A percentile compares a stretch with the other conserved stretches of the same genome.
phyloP scores from a whole-genome alignment of 2,329 filamentous ascomycete genomes.

The Fusarium odoratissimum region DNA sequence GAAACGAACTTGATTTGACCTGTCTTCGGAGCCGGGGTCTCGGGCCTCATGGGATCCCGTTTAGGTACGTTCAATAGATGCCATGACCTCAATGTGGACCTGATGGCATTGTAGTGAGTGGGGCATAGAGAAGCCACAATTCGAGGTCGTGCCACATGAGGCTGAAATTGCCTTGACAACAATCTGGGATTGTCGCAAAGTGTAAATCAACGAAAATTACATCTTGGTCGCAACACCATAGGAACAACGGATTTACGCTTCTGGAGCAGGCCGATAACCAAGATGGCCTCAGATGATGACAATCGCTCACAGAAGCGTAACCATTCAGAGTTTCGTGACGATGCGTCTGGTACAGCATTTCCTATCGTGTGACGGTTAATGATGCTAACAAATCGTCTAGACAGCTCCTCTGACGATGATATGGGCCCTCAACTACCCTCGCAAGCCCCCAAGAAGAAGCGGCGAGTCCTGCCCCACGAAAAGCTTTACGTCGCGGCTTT shows the following conservation, averaged over 20 bases:
- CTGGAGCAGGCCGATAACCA: too few species aligned
- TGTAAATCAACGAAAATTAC: slow-evolving; percentile 16
- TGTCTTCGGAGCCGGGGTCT: slow-evolving; percentile 27
- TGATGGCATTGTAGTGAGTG: neutral
- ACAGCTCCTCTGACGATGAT: slow-evolving; percentile 86
- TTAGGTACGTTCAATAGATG: neutral
- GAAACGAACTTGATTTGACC: slow-evolving; percentile 4
- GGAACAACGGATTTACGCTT: neutral
- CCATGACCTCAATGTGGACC: slow-evolving; percentile 41
- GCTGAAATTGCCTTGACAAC: slow-evolving; percentile 35
- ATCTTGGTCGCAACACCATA: neutral
- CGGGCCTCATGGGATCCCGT: slow-evolving; percentile 31
- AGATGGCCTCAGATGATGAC: slow-evolving; percentile 49
- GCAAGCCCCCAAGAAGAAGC: slow-evolving; percentile 87
- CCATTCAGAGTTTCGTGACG: slow-evolving; percentile 65
- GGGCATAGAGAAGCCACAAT: slow-evolving; percentile 32
- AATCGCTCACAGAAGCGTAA: slow-evolving; percentile 59
- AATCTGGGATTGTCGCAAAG: slow-evolving; percentile 23
- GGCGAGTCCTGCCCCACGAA: slow-evolving; percentile 90
- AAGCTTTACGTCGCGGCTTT: slow-evolving; percentile 94
- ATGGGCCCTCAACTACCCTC: slow-evolving; percentile 93
- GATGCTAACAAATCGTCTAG: slow-evolving; percentile 49
- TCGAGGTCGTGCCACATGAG: slow-evolving; percentile 40
- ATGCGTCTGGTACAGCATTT: slow-evolving; percentile 54
- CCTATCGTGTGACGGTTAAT: slow-evolving; percentile 1